Conservation (phyloP, 441 rosid species). For the Gossypium laxum region DNA sequence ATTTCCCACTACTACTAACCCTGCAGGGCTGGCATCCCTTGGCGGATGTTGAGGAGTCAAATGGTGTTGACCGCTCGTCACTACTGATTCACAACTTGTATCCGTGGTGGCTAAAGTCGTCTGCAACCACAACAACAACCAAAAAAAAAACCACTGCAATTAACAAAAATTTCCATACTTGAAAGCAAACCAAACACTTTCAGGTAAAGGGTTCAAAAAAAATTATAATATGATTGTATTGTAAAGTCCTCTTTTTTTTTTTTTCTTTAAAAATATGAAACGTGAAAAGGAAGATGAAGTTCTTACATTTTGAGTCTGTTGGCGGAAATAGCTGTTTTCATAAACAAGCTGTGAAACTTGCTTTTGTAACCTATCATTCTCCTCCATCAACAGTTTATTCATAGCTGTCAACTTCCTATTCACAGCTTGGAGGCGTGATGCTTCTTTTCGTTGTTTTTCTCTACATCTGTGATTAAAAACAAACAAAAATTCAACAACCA, state of each 20-base stretch:
- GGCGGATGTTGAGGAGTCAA: slow-evolving; percentile 65
- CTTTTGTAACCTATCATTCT: slow-evolving; percentile 60
- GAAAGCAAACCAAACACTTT: background rate
- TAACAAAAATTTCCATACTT: background rate
- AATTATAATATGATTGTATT: background rate
- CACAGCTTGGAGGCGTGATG: slow-evolving; percentile 59
- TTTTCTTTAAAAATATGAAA: background rate
- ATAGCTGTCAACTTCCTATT: slow-evolving; percentile 60
- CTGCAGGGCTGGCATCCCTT: slow-evolving; percentile 75
- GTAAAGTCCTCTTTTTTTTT: background rate
- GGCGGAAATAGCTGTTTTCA: slow-evolving; percentile 60
- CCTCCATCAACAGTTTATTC: slow-evolving; percentile 72
- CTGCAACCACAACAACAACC: slow-evolving; percentile 18
- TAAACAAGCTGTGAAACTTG: slow-evolving; percentile 66
- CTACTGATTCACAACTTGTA: slow-evolving; percentile 65
- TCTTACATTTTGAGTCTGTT: slow-evolving; percentile 48
- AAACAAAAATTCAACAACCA: background rate
- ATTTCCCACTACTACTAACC: slow-evolving; percentile 35
- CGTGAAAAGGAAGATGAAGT: background rate
- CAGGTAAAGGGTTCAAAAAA: background rate
- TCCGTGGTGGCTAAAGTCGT: slow-evolving; percentile 52
- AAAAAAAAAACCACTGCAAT: background rate
- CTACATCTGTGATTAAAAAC: slow-evolving; percentile 36
- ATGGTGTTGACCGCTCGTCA: slow-evolving; percentile 66
- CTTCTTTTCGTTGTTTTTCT: slow-evolving; percentile 62